Conservation (phyloP, 495 filamentous ascomycete species). For the Hyaloscypha bicolor region DNA sequence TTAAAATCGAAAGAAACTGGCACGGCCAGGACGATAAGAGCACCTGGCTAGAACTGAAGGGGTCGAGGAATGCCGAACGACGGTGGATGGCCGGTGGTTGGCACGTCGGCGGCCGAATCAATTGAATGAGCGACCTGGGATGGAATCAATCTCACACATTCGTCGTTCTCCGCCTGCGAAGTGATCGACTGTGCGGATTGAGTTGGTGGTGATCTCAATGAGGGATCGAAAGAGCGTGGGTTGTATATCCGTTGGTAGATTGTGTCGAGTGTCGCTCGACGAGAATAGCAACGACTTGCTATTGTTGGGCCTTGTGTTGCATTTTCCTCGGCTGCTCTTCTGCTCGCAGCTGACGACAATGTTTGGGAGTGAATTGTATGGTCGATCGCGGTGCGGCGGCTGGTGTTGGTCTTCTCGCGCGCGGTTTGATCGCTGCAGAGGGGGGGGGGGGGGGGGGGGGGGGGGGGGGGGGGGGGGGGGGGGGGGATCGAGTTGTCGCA, state of each 20-base stretch:
- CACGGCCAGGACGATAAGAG: constrained; percentile 22
- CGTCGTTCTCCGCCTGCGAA: constrained; percentile 53
- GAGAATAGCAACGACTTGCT: constrained; percentile 26
- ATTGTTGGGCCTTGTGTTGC: constrained; percentile 17
- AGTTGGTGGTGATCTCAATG: not conserved
- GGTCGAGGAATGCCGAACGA: constrained; percentile 2
- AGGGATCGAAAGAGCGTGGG: constrained; percentile 6
- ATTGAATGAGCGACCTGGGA: constrained; percentile 1
- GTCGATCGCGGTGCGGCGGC: not conserved
- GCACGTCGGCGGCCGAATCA: constrained; percentile 11
- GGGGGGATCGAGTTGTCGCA: constrained; percentile 24
- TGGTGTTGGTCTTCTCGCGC: constrained; percentile 14
- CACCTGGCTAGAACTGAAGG: constrained; percentile 22
- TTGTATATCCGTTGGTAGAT: not conserved
- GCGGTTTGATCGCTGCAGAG: constrained; percentile 31
- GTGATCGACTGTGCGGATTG: constrained; percentile 46
- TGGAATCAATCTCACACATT: constrained; percentile 25
- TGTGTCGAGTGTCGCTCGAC: constrained; percentile 1
- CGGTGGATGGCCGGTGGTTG: constrained; percentile 12
- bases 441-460: constrained; percentile 19
- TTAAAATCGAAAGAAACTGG: constrained; percentile 24
- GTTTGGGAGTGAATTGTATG: not conserved
- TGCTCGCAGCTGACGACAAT: constrained; percentile 6
- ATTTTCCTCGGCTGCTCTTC: constrained; percentile 15
- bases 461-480: too few species aligned